Evolutionary conservation across 345 rosid genomes (phyloP).

Genomic region (Brassica carinata): DNA sequence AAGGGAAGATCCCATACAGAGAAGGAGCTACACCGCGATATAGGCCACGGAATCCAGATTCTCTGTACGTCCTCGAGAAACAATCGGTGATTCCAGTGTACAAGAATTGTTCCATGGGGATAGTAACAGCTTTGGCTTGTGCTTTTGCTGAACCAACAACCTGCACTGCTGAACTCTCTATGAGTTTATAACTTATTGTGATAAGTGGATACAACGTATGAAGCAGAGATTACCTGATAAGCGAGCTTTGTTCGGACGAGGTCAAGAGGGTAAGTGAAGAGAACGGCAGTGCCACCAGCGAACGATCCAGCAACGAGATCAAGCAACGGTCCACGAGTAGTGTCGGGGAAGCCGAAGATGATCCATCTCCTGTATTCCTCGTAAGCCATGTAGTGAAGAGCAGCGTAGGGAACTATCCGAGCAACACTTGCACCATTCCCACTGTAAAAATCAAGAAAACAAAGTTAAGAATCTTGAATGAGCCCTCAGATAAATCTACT

Average conservation of each 20-base stretch:
- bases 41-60: slow-evolving; percentile 77
- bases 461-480: background rate
- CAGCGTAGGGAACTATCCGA: slow-evolving; percentile 91
- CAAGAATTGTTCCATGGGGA: slow-evolving; percentile 47
- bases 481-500: background rate
- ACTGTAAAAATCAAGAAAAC: slow-evolving; percentile 39
- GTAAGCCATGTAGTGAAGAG: slow-evolving; percentile 93
- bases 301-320: slow-evolving; percentile 93
- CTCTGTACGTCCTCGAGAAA: slow-evolving; percentile 70
- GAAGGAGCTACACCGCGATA: slow-evolving; percentile 98
- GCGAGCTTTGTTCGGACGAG: slow-evolving; percentile 88
- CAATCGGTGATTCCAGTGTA: slow-evolving; percentile 83
- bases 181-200: background rate
- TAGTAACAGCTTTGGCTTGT: slow-evolving; percentile 41
- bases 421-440: slow-evolving; percentile 97
- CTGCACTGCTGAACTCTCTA: slow-evolving; percentile 46
- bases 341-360: slow-evolving; percentile 57
- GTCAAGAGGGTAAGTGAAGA: slow-evolving; percentile 90
- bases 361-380: slow-evolving; percentile 95
- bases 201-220: background rate
- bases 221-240: slow-evolving; percentile 66
- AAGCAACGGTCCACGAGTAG: slow-evolving; percentile 79
- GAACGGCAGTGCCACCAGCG: slow-evolving; percentile 93
- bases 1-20: slow-evolving; percentile 91
- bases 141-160: slow-evolving; percentile 62